Evolutionary conservation across 495 filamentous ascomycete genomes (phyloP).

Genomic region (Talaromyces adpressus): DNA sequence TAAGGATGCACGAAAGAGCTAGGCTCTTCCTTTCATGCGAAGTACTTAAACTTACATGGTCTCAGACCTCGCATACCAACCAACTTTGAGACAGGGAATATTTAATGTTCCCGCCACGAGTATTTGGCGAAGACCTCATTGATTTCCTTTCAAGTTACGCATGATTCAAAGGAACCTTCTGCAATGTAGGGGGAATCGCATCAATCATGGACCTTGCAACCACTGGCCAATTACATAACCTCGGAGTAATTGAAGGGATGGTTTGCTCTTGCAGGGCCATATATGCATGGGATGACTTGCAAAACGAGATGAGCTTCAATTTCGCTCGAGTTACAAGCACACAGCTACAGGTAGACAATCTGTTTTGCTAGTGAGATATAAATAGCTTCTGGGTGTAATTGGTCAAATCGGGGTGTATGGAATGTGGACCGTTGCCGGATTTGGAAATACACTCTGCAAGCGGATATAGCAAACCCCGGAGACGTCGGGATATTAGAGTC

Average conservation of each 20-base stretch:
- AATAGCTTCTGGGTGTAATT: background rate
- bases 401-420: background rate
- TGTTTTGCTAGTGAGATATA: background rate
- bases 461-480: background rate
- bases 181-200: background rate
- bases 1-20: background rate
- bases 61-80: background rate
- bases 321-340: background rate
- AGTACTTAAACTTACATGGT: background rate
- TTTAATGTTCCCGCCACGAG: background rate
- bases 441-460: background rate
- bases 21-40: background rate
- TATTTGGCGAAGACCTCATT: background rate
- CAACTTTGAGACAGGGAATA: background rate
- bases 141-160: background rate
- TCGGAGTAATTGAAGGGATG: constrained; percentile 1
- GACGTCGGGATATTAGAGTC: background rate
- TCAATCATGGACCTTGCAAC: background rate
- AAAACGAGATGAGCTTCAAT: background rate
- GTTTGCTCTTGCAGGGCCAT: background rate
- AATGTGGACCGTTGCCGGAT: constrained; percentile 1
- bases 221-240: background rate
- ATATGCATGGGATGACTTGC: background rate
- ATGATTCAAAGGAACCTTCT: background rate
- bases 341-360: background rate